phyloP scores from a whole-genome alignment of 768 basidiomycete genomes.

The Rhizopogon vulgaris region DNA sequence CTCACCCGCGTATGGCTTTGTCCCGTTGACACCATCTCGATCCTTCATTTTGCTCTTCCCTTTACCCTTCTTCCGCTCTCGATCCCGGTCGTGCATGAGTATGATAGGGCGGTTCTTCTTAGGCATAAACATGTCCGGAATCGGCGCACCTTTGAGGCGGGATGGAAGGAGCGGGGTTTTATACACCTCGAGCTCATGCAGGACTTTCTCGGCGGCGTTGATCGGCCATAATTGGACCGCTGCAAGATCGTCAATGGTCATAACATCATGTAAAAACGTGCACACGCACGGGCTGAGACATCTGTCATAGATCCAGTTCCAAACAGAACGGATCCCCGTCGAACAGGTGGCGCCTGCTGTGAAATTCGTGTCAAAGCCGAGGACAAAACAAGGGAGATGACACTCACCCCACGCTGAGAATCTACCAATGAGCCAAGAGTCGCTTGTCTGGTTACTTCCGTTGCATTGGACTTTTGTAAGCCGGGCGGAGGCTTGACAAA shows the following conservation, averaged over 20 bases:
- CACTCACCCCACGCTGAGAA: slow-evolving; percentile 48
- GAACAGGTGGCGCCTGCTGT: slow-evolving; percentile 41
- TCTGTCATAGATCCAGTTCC: slow-evolving; percentile 31
- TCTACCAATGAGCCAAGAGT: slow-evolving; percentile 59
- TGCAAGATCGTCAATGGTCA: slow-evolving; percentile 11
- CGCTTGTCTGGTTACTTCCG: slow-evolving; percentile 26
- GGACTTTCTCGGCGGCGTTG: slow-evolving; percentile 57
- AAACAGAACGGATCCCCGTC: slow-evolving; percentile 50
- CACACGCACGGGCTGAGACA: slow-evolving; percentile 25
- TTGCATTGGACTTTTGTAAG: slow-evolving; percentile 15
- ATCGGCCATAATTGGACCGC: slow-evolving; percentile 27
- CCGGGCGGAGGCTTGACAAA: slow-evolving; percentile 58
- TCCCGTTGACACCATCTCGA: slow-evolving; percentile 38
- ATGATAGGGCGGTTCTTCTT: slow-evolving; percentile 35
- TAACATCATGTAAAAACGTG: slow-evolving; percentile 2
- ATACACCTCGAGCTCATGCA: slow-evolving; percentile 72
- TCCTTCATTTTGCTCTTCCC: slow-evolving; percentile 30
- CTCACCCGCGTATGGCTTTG: slow-evolving; percentile 74
- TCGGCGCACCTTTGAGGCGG: slow-evolving; percentile 33
- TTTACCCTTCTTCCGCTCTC: slow-evolving; percentile 37
- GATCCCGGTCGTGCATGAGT: slow-evolving; percentile 55
- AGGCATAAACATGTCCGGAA: slow-evolving; percentile 62
- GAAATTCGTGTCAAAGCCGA: background rate
- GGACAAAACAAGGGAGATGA: background rate
- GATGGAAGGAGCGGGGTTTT: slow-evolving; percentile 74